Conservation (phyloP, 2,329 filamentous ascomycete genomes). For the Didymella glomerata region DNA sequence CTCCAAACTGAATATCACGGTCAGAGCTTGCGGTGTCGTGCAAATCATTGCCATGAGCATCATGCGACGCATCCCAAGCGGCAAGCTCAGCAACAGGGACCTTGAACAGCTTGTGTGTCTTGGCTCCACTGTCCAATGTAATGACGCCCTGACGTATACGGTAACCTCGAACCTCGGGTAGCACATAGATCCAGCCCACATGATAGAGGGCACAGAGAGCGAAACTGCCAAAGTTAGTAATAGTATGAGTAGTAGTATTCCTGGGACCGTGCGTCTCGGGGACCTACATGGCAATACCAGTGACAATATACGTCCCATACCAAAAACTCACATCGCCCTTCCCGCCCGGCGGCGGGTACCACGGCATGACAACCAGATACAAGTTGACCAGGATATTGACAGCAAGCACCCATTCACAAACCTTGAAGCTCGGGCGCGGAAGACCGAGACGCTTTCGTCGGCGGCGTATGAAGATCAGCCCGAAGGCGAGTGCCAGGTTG, state of each 20-base stretch:
- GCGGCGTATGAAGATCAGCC: constrained; percentile 66
- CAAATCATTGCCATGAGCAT: constrained; percentile 49
- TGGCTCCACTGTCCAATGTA: constrained; percentile 59
- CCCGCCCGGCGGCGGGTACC: constrained; percentile 71
- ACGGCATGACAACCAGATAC: constrained; percentile 72
- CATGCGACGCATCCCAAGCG: constrained; percentile 67
- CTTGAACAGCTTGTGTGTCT: constrained; percentile 62
- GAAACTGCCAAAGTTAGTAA: constrained; percentile 54
- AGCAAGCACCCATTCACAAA: constrained; percentile 66
- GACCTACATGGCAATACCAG: constrained; percentile 69
- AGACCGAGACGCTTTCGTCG: constrained; percentile 62
- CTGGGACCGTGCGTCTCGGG: no score
- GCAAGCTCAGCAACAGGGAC: constrained; percentile 61
- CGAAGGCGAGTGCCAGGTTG: constrained; percentile 63
- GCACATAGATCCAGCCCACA: constrained; percentile 63
- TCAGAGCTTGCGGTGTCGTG: not conserved
- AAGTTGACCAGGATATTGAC: constrained; percentile 69
- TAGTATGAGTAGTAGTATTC: no score
- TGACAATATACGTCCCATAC: constrained; percentile 73
- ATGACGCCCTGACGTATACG: constrained; percentile 64
- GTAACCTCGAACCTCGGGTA: constrained; percentile 65
- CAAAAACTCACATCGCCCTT: constrained; percentile 75
- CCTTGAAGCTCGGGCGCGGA: constrained; percentile 61
- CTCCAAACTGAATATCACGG: constrained; percentile 1
- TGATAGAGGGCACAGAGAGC: constrained; percentile 66